Evolutionary conservation across 2,329 filamentous ascomycete species (phyloP), one percentile per base, ranked within the genome.

Genomic region (Nothopassalora personata): DNA sequence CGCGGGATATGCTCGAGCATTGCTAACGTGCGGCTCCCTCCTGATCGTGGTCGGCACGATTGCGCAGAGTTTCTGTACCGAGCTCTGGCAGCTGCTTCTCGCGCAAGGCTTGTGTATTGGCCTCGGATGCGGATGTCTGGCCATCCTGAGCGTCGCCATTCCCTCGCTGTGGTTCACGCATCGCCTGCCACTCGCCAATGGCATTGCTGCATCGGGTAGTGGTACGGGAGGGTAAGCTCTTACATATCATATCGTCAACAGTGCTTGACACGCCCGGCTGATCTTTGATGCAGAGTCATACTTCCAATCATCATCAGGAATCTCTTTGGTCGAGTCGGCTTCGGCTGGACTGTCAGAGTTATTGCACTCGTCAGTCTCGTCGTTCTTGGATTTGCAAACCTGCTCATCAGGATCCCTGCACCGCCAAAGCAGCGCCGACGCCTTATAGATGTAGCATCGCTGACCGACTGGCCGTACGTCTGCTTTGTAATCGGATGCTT

Each of bases 331-430:
- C 75, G 74, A 15, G 73, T 87, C 4, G 86, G 86, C 0, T 88
- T 87, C 66, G 76, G 76, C 0, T 88, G 85, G 84, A 86, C 86
- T 0, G 78, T 86, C 19, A 76, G 85, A 0, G 77, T 80, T 0
- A 77, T 86, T 23, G 23, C 23, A 23, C 23, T 23, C 23, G 23
- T 23, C 23, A 23, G 23, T 23, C 23, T 23, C 23, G 23, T 23
- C 23, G 2, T 23, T 23, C 23, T 23, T 23, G 23, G 23, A 23
- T 23, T 1, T 3, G 23, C 23, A 23, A 23, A 23, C 23, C 23
- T 23, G 23, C 23, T 23, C 23, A 23, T 23, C 23, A 23, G 23
- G 23, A 23, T 23, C 23, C 23, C 23, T 23, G 23, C 23, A 23
- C 23, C 23, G 23, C 23, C 23, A 23, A 23, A 23, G 23, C 23